Base-by-base conservation (phyloP, 1,139 yeast genomes). In the Zhuliangozyma blackwelliae region DNA sequence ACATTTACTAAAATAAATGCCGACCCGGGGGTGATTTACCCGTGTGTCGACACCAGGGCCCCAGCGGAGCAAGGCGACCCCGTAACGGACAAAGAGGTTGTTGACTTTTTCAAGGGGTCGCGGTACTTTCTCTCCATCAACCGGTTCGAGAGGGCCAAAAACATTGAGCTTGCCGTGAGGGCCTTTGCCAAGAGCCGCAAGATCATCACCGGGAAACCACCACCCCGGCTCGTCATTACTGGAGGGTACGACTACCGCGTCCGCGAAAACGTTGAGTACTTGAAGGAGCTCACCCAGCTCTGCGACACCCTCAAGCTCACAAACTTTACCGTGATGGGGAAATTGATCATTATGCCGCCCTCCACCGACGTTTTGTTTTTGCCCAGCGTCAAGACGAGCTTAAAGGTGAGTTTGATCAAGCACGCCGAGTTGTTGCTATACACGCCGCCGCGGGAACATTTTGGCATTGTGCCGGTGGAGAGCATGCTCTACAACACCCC, bases 381-480 rank as follows among this genome's bases (percentile, higher is more conserved):
- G 39, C 95, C 96, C 0, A 86, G 96, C 0, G 77, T 92, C 6
- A 72, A 83, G 31, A 72, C 89, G 1, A 57, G 72, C 2, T 56
- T 85, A 38, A 88, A 89, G 53, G 80, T 81, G 35, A 67, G 79
- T 1, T 68, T 92, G 29, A 65, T 92, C 32, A 59, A 71, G 31
- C 59, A 66, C 9, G 72, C 92, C 2, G 72, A 75, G 37, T 49
- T 85, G 38, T 67, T 94, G 28, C 63, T 89, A 32, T 92, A 92
- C 55, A 94, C 99, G 0, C 98, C 99, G 2, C 73, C 84, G 1
- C 76, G 77, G 51, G 98, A 94, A 57, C 99, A 92, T 61, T 92
- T 92, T 56, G 99, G 99, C 10, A 94, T 92, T 44, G 99, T 94
- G 4, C 99, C 99, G 1, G 72, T 92, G 10, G 98, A 92, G 54